Conservation (phyloP, 176 grass and related monocot genomes). For the Pharus latifolius region DNA sequence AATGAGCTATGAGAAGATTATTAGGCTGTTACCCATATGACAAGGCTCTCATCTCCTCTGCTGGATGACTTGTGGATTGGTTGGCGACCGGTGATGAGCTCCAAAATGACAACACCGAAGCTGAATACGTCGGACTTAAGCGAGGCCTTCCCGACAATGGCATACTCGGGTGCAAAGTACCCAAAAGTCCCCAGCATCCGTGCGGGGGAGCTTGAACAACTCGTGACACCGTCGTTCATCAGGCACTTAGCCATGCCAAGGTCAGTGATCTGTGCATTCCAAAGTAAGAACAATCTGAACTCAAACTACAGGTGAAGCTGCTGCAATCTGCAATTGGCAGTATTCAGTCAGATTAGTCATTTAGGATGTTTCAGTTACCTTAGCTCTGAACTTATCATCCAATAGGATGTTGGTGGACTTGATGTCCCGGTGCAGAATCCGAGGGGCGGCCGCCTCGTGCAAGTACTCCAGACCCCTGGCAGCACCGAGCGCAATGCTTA, state of each 20-base stretch:
- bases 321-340: not conserved
- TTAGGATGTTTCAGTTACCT: slow-evolving; percentile 19
- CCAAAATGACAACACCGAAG: slow-evolving; percentile 90
- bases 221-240: slow-evolving; percentile 69
- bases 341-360: not conserved
- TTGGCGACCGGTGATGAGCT: slow-evolving; percentile 83
- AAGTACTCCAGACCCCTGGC: slow-evolving; percentile 93
- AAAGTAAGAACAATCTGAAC: not conserved
- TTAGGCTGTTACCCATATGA: slow-evolving; percentile 49
- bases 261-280: slow-evolving; percentile 58
- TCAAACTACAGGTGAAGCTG: no score
- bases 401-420: slow-evolving; percentile 97
- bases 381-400: slow-evolving; percentile 62
- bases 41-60: slow-evolving; percentile 75
- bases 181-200: slow-evolving; percentile 95
- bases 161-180: slow-evolving; percentile 96
- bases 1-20: no score
- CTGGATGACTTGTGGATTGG: slow-evolving; percentile 60
- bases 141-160: slow-evolving; percentile 86
- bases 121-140: slow-evolving; percentile 97
- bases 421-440: slow-evolving; percentile 94
- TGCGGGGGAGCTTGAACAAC: slow-evolving; percentile 83
- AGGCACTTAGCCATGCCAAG: slow-evolving; percentile 97
- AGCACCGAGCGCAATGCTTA: slow-evolving; percentile 57
- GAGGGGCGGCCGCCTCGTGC: slow-evolving; percentile 86